Base-by-base conservation (phyloP, 345 rosid species). In the Gossypium australe region DNA sequence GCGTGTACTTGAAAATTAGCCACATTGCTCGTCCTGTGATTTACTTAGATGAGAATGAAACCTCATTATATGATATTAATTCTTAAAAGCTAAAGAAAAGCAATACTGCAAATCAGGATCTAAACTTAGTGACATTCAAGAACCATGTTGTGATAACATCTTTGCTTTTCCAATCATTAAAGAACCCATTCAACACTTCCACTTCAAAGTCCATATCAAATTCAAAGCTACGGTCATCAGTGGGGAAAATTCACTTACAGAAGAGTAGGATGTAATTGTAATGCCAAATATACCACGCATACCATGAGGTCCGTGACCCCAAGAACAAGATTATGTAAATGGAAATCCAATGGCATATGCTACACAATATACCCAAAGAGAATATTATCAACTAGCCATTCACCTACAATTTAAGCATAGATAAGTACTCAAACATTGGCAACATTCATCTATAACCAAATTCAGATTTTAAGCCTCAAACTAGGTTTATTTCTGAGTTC, bases 81-180 rank as follows among this genome's bases (percentile, higher is more conserved):
- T 45, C 34, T 18, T 44, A 44, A 45, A 45, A 47, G 55, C 29
- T 45, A 45, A 47, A 67, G 69, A n/a, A 38, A 64, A 64, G 16
- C 22, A n/a, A 64, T 41, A n/a, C 25, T 9, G 71, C 71, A 67
- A 47, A 34, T 48, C 5, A 47, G 71, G 24, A 48, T 67, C 53
- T 67, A 45, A 67, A 47, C 56, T 47, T 67, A 1, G 56, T 27
- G 20, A 67, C 44, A 20, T 64, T 64, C 69, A 41, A 64, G 69
- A 24, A 64, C 24, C 69, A 64, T 64, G 11, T 38, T 34, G 14
- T 18, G 34, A 44, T 45, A 44, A 45, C 53, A 45, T 45, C 71
- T 47, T 67, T 47, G 55, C 38, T 13, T 67, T n/a, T 47, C 38
- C 7, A 14, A 12, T 67, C 34, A 47, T 69, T 16, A 51, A 49